These are phyloP conservation scores for Solanum piurae DNA, from an alignment of 257 asterid genomes.

Conservation along the genomic window DNA sequence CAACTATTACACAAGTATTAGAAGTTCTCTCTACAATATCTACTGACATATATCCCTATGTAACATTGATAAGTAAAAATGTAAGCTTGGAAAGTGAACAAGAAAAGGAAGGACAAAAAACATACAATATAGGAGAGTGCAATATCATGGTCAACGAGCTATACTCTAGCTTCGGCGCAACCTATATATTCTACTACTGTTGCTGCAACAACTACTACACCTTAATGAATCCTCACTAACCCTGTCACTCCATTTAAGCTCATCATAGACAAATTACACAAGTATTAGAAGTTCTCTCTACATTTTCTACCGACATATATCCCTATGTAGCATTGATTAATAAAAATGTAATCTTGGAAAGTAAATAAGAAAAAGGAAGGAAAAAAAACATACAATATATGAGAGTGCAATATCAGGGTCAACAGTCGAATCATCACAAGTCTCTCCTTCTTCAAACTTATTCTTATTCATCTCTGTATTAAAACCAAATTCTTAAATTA, in stretches of 20 bases:
- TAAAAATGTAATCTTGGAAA: not conserved
- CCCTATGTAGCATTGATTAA: not conserved
- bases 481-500: not conserved
- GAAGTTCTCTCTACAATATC: not conserved
- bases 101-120: not conserved
- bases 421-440: not conserved
- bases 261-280: not conserved
- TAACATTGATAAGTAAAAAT: not conserved
- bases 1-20: not conserved
- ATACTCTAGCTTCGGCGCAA: not conserved
- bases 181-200: not conserved
- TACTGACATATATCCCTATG: not conserved
- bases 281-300: not conserved
- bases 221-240: not conserved
- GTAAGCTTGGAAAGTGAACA: not conserved
- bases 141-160: not conserved
- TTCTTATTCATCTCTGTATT: not conserved
- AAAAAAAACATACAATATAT: not conserved
- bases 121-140: not conserved
- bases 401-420: slow-evolving; percentile 11
- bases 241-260: not conserved
- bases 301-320: not conserved
- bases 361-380: not conserved
- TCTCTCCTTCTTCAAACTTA: slow-evolving; percentile 2
- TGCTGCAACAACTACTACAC: not conserved